Percentiles rank a stretch among this genome's conserved stretches.
Conservation (phyloP, 768 basidiomycete genomes). For the Mycena filopes region DNA sequence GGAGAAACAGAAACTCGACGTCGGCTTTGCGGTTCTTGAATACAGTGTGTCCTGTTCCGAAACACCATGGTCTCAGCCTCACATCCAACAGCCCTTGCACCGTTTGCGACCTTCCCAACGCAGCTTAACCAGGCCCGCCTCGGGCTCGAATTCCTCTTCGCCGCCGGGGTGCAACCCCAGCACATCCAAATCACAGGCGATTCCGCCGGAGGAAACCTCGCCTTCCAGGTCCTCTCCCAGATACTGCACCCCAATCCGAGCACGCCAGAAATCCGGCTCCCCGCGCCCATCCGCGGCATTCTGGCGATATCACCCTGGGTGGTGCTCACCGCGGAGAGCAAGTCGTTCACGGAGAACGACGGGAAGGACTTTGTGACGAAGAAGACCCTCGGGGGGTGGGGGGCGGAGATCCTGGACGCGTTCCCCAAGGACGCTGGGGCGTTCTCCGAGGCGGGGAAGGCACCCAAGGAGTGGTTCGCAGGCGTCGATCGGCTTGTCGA, state of each 20-base stretch:
- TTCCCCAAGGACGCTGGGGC: slow-evolving; percentile 37
- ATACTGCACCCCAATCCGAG: slow-evolving; percentile 41
- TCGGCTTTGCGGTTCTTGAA: slow-evolving; percentile 5
- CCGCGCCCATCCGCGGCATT: slow-evolving; percentile 36
- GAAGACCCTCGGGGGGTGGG: slow-evolving; percentile 19
- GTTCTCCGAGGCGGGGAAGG: slow-evolving; percentile 43
- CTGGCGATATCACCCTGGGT: slow-evolving; percentile 49
- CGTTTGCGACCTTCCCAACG: slow-evolving; percentile 40
- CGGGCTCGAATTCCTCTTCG: slow-evolving; percentile 42
- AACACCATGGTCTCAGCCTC: not conserved
- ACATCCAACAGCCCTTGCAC: slow-evolving; percentile 37
- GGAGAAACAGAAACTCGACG: slow-evolving; percentile 34
- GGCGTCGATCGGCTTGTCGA: slow-evolving; percentile 42
- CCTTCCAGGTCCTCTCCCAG: slow-evolving; percentile 43
- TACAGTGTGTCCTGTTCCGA: not conserved
- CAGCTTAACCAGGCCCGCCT: slow-evolving; percentile 41
- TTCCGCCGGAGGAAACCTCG: slow-evolving; percentile 46
- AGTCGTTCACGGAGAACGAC: slow-evolving; percentile 38
- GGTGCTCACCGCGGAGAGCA: slow-evolving; percentile 34
- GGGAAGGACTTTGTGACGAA: slow-evolving; percentile 38
- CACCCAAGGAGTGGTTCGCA: slow-evolving; percentile 47
- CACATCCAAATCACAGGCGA: slow-evolving; percentile 46
- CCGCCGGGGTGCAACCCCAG: slow-evolving; percentile 40
- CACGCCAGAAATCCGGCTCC: slow-evolving; percentile 32
- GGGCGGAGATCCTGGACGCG: slow-evolving; percentile 35